phyloP scores from a whole-genome alignment of 345 rosid species.

The Eutrema heterophyllum region DNA sequence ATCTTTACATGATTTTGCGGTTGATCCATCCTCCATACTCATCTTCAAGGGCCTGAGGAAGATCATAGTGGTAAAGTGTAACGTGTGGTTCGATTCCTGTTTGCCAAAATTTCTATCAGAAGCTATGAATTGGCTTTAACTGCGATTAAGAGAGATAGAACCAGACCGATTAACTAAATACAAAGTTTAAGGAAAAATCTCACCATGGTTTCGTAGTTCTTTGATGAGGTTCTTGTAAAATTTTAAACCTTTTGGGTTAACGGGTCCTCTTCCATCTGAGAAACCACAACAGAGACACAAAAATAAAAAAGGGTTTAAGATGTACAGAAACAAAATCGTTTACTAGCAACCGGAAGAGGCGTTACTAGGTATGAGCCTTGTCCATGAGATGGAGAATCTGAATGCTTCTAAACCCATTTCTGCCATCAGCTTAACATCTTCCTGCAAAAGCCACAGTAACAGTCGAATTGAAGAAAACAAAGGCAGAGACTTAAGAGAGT shows the following conservation, averaged over 20 bases:
- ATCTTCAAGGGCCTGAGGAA: slow-evolving; percentile 58
- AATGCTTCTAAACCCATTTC: slow-evolving; percentile 60
- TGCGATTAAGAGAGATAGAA: not conserved
- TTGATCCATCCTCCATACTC: slow-evolving; percentile 73
- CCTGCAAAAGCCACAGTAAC: slow-evolving; percentile 32
- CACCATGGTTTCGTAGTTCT: slow-evolving; percentile 47
- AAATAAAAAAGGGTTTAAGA: not conserved
- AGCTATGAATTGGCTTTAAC: not conserved
- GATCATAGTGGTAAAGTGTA: slow-evolving; percentile 2
- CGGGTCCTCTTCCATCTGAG: slow-evolving; percentile 61
- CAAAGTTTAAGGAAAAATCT: not conserved
- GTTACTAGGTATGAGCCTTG: slow-evolving; percentile 75
- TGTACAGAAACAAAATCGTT: not conserved
- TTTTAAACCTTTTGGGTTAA: slow-evolving; percentile 51
- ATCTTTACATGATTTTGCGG: slow-evolving; percentile 48
- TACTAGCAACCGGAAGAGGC: slow-evolving; percentile 9
- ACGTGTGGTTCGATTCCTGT: slow-evolving; percentile 4
- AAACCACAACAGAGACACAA: not conserved
- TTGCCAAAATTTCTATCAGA: not conserved
- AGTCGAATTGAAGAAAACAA: not conserved
- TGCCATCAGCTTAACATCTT: slow-evolving; percentile 74
- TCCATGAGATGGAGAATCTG: slow-evolving; percentile 79
- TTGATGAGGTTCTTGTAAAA: slow-evolving; percentile 58
- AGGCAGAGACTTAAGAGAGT: not conserved
- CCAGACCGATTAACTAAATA: no score